Base-by-base conservation (phyloP, 805 yeast genomes). In the Hanseniaspora thailandica region DNA sequence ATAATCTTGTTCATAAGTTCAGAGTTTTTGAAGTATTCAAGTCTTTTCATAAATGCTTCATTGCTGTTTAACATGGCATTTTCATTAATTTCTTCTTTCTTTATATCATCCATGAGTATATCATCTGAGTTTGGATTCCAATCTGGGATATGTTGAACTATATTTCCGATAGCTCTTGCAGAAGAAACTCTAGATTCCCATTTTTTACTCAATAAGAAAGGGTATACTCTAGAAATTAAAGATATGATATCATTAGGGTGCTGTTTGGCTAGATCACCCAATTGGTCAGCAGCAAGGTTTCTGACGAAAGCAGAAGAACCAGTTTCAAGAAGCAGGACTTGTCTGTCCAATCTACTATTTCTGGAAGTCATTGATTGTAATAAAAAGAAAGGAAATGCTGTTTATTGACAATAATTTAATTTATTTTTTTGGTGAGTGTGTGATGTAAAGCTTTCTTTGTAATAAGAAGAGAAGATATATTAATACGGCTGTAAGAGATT, bases 141-240 rank as follows among this genome's bases (percentile, higher is more conserved):
- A 30, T 72, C 61, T 0, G 76, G 75, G 0, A 89, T 80, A 66
- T 86, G 82, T 43, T 79, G 77, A 3, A 88, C 90, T 28, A 93
- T 88, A 3, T 95, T 95, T 8, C 97, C 97, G 60, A 93, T 77
- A 0, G 98, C 97, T 52, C 87, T 72, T 0, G 97, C 96, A 1
- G 99, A 93, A 1, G 97, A 81, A 1, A 85, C 82, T 65, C 99
- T 76, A 0, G 98, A 89, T 66, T 93, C 99, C 99, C 99, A 93
- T 68, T 82, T 87, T 55, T 73, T 76, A 25, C 87, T 80, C 61
- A 80, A 77, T 55, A 93, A 72, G 64, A 81, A 93, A 0, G 99
- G 97, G 61, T 88, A 86, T 1, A 93, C 95, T 55, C 97, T 75
- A 15, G 95, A 86, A 33, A 93, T 69, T 40, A 93, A 70, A 55